Conservation (phyloP, 495 filamentous ascomycete genomes). For the Choiromyces venosus region DNA sequence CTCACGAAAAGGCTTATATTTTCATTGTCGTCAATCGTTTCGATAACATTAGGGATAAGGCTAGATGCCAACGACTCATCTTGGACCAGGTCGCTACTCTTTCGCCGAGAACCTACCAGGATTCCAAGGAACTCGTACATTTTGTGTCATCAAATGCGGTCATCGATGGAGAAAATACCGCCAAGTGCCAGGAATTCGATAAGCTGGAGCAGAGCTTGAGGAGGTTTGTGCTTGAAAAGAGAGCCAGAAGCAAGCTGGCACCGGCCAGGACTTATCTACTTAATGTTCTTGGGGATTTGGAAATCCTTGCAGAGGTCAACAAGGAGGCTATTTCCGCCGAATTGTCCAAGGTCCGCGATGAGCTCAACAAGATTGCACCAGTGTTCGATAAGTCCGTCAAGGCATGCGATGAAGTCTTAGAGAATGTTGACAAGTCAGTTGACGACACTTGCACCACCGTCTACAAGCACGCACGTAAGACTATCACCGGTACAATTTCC, state of each 20-base stretch:
- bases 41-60: conserved; percentile 87
- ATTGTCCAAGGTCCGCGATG: conserved; percentile 72
- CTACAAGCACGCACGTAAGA: conserved; percentile 71
- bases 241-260: conserved; percentile 88
- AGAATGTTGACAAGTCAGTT: conserved; percentile 72
- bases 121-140: conserved; percentile 86
- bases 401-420: conserved; percentile 72
- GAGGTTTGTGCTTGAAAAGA: conserved; percentile 92
- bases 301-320: conserved; percentile 79
- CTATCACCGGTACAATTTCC: conserved; percentile 63
- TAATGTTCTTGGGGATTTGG: conserved; percentile 81
- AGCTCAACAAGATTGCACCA: conserved; percentile 76
- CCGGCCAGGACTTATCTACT: conserved; percentile 94
- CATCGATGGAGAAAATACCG: conserved; percentile 82
- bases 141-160: conserved; percentile 97
- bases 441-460: conserved; percentile 79
- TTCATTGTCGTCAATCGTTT: conserved; percentile 99
- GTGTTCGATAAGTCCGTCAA: conserved; percentile 76
- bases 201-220: conserved; percentile 80
- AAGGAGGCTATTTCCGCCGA: conserved; percentile 78
- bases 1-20: conserved; percentile 94
- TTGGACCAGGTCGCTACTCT: conserved; percentile 77
- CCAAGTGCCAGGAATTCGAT: conserved; percentile 82
- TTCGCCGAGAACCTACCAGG: conserved; percentile 87
- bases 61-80: conserved; percentile 80